Conservation (phyloP, 148 eudicot genomes). For the Vaccinium vitisidaea region DNA sequence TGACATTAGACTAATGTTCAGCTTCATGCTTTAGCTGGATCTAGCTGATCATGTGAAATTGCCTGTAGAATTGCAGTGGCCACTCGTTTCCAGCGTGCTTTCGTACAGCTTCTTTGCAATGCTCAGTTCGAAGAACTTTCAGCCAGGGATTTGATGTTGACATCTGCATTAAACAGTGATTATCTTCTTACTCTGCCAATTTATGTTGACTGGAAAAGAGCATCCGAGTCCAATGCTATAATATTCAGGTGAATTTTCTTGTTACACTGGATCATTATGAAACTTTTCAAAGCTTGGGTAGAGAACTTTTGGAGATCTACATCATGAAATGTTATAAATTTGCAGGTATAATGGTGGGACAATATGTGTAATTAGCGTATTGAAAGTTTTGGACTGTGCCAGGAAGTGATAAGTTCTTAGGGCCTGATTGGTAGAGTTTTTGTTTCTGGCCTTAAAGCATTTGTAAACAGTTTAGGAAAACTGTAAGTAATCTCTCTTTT, state of each 20-base stretch:
- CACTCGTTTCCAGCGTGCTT: conserved; percentile 78
- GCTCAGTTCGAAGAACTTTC: conserved; percentile 97
- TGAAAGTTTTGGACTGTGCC: background rate
- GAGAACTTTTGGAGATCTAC: background rate
- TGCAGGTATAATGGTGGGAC: background rate
- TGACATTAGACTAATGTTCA: background rate
- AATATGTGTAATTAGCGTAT: background rate
- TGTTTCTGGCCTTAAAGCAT: background rate
- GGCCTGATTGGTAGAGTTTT: background rate
- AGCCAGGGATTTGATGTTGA: conserved; percentile 75
- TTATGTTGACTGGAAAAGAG: conserved; percentile 94
- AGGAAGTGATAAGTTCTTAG: background rate
- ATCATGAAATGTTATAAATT: background rate
- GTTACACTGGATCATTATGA: background rate
- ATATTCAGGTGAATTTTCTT: conserved; percentile 65
- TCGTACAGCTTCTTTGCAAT: conserved; percentile 70
- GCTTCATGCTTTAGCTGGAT: conserved; percentile 15
- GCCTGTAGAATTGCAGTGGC: conserved; percentile 57
- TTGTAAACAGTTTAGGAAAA: background rate
- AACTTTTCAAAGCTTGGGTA: background rate
- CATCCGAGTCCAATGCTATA: conserved; percentile 77
- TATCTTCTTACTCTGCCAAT: conserved; percentile 89
- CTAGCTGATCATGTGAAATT: conserved; percentile 41
- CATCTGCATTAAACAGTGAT: conserved; percentile 84
- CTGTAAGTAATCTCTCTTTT: background rate